Percentiles rank a stretch among this genome's conserved stretches.
phyloP scores from a whole-genome alignment of 768 basidiomycete genomes.

The Suillus clintonianus region DNA sequence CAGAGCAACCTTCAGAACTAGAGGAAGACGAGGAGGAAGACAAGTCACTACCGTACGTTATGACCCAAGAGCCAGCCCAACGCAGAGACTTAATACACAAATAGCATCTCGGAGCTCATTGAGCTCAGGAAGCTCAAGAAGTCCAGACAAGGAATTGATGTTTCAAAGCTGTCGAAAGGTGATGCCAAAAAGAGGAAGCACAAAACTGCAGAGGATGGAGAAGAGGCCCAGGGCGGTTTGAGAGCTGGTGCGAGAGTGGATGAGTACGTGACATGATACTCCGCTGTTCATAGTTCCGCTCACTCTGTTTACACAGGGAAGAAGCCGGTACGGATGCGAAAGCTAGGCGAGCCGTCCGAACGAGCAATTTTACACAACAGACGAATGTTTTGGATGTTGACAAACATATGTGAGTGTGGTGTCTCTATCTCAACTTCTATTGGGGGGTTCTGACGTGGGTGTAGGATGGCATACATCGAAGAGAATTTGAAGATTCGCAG shows the following conservation, averaged over 20 bases:
- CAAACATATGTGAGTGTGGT: constrained; percentile 85
- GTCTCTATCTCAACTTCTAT: neutral
- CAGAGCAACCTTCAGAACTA: constrained; percentile 5
- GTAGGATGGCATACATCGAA: constrained; percentile 98
- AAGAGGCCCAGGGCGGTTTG: constrained; percentile 57
- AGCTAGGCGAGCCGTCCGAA: constrained; percentile 71
- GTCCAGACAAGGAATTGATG: constrained; percentile 81
- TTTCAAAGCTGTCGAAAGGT: constrained; percentile 80
- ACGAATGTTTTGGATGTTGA: constrained; percentile 96
- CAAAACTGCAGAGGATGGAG: constrained; percentile 41
- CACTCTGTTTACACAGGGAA: constrained; percentile 41
- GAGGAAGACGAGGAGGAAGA: constrained; percentile 40
- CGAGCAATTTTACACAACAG: constrained; percentile 96
- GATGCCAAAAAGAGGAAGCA: constrained; percentile 75
- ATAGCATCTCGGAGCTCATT: constrained; percentile 79
- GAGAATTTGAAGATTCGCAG: constrained; percentile 82
- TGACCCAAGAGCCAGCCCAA: neutral
- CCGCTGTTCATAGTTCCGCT: neutral
- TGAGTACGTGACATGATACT: constrained; percentile 48
- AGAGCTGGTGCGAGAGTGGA: constrained; percentile 47
- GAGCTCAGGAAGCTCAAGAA: constrained; percentile 79
- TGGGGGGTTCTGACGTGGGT: neutral
- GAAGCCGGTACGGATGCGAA: constrained; percentile 68
- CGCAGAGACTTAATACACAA: constrained; percentile 10
- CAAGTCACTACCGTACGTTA: constrained; percentile 51